These are phyloP conservation scores for Leishmania gerbilli DNA, from an alignment of 208 protist genomes.

Conservation along the genomic window DNA sequence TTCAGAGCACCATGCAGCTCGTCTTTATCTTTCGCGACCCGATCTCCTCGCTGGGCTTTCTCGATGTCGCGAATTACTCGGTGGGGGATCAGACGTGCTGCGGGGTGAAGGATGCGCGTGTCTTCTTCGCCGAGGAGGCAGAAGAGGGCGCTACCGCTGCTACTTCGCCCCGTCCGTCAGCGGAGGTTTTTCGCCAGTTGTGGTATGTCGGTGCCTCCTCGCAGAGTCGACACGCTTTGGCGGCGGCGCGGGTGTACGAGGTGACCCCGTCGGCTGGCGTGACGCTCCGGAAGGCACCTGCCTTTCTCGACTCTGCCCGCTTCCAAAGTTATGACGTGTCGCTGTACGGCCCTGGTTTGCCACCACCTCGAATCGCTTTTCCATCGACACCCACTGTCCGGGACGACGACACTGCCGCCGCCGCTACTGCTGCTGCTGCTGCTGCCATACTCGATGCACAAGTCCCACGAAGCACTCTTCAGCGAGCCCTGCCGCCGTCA, in stretches of 20 bases:
- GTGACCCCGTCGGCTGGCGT: conserved; percentile 61
- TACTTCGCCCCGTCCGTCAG: background rate
- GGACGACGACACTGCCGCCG: background rate
- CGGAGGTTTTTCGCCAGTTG: conserved; percentile 34
- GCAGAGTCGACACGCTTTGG: conserved; percentile 19
- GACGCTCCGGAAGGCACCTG: conserved; percentile 67
- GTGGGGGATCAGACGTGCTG: conserved; percentile 61
- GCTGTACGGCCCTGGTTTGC: conserved; percentile 5
- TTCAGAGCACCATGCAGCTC: conserved; percentile 54
- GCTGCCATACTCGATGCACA: background rate
- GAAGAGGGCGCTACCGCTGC: background rate
- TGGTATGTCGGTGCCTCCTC: conserved; percentile 31
- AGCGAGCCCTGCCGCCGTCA: background rate
- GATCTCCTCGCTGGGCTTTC: conserved; percentile 48
- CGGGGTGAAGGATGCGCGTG: conserved; percentile 64
- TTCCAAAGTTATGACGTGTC: conserved; percentile 80
- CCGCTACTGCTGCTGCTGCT: background rate
- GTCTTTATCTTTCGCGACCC: conserved; percentile 56
- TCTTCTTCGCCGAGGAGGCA: conserved; percentile 45
- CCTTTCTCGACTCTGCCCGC: conserved; percentile 41
- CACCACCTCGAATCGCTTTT: background rate
- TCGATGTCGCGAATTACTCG: conserved; percentile 79
- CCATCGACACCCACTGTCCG: background rate
- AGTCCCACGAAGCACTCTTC: background rate
- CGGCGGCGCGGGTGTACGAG: conserved; percentile 43